Evolutionary conservation across 139 green algal species (phyloP).

Genomic region (Picochlorum sp.): DNA sequence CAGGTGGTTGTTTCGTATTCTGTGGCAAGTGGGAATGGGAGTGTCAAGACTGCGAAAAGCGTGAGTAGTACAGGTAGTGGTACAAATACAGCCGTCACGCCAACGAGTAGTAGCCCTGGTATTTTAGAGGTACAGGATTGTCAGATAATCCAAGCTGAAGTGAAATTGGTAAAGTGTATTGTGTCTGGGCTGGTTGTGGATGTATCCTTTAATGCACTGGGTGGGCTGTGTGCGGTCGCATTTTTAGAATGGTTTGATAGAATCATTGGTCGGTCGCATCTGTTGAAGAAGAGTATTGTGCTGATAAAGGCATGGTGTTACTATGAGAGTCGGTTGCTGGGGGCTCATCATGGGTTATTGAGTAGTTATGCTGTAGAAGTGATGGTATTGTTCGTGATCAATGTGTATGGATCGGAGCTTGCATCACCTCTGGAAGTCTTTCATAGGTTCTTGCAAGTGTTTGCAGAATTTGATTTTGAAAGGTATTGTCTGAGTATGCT

Average conservation of each 20-base stretch:
- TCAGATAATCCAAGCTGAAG: constrained; percentile 37
- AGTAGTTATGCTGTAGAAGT: constrained; percentile 93
- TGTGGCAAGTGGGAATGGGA: no score
- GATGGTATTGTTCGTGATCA: constrained; percentile 93
- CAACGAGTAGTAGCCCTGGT: no score
- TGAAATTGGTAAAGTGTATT: constrained; percentile 92
- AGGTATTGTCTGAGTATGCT: constrained; percentile 68
- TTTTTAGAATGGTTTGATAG: constrained; percentile 87
- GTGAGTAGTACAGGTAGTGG: no score
- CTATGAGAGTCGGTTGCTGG: constrained; percentile 91
- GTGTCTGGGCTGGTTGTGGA: constrained; percentile 96
- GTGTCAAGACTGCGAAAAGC: no score
- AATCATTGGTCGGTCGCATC: constrained; percentile 59
- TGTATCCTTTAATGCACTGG: constrained; percentile 87
- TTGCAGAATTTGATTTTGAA: constrained; percentile 85
- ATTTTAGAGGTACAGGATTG: constrained; percentile 3
- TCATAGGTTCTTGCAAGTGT: constrained; percentile 78
- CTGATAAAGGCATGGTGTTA: constrained; percentile 98
- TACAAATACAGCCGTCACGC: not conserved
- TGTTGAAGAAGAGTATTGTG: constrained; percentile 95
- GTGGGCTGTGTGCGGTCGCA: constrained; percentile 80
- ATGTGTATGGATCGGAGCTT: constrained; percentile 54
- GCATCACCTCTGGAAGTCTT: constrained; percentile 74
- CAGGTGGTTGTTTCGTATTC: constrained; percentile 1
- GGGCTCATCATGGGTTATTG: constrained; percentile 89